phyloP scores from a whole-genome alignment of 495 filamentous ascomycete genomes.

The Corynascus novoguineensis region DNA sequence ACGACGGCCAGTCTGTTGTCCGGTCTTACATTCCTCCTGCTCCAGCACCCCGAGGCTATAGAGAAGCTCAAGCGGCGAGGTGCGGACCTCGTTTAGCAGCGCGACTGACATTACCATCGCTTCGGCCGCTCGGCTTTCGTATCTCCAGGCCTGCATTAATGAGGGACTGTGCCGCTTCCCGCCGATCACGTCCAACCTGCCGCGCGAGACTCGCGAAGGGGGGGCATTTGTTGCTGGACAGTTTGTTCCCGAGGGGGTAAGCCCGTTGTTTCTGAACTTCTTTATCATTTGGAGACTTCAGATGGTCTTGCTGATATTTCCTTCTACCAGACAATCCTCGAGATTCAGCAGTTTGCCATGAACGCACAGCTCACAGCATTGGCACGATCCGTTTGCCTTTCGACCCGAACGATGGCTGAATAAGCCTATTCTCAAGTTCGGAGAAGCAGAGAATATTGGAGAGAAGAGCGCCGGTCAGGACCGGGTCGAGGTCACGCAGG shows the following conservation, averaged over 20 bases:
- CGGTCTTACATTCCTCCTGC: conserved; percentile 47
- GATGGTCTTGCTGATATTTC: neutral
- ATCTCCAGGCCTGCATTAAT: conserved; percentile 51
- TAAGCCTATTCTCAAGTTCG: conserved; percentile 35
- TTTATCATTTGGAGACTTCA: conserved; percentile 13
- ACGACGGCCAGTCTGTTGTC: conserved; percentile 55
- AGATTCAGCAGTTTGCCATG: conserved; percentile 29
- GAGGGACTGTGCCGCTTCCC: conserved; percentile 57
- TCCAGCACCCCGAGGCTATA: conserved; percentile 40
- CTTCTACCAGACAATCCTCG: conserved; percentile 40
- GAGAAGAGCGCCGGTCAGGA: conserved; percentile 34
- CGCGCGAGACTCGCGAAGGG: conserved; percentile 39
- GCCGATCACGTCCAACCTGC: conserved; percentile 44
- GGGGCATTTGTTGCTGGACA: conserved; percentile 46
- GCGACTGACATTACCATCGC: conserved; percentile 49
- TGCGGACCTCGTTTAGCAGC: conserved; percentile 44
- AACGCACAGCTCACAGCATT: conserved; percentile 1
- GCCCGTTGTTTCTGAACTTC: neutral
- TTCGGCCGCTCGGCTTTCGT: conserved; percentile 43
- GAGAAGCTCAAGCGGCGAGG: conserved; percentile 45
- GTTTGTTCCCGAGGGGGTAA: conserved; percentile 40
- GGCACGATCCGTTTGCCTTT: neutral
- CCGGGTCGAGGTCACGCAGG: conserved; percentile 40
- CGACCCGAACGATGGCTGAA: conserved; percentile 28
- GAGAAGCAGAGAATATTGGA: conserved; percentile 17